phyloP scores from a whole-genome alignment of 176 grass and related monocot species.

The Eremochloa ophiuroides region DNA sequence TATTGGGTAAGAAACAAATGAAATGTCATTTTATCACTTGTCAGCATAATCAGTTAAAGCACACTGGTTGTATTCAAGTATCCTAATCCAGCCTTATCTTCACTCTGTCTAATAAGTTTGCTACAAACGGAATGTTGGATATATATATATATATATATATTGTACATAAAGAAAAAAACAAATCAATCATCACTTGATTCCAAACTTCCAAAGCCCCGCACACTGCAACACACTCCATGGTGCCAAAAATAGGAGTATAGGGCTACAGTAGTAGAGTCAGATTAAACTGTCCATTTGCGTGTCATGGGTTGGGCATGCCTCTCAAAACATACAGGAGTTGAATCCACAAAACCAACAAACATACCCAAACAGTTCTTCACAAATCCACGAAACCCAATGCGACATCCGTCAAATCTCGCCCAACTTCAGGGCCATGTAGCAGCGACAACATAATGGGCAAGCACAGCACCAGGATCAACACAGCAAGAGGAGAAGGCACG shows the following conservation, averaged over 20 bases:
- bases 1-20: neutral
- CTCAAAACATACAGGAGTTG: slow-evolving; percentile 4
- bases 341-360: neutral
- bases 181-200: neutral
- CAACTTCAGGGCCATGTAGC: neutral
- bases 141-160: no score
- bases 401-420: neutral
- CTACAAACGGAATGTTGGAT: neutral
- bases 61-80: neutral
- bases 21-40: neutral
- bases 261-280: neutral
- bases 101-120: neutral
- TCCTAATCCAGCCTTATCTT: neutral
- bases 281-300: neutral
- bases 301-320: neutral
- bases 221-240: neutral
- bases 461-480: neutral
- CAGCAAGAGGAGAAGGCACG: neutral
- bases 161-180: neutral
- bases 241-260: neutral
- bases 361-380: neutral
- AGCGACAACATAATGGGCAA: neutral
- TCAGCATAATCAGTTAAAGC: neutral
- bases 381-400: neutral
- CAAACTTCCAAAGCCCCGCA: slow-evolving; percentile 22